Base-by-base conservation (phyloP, 257 asterid species). In the Hygrophila difformis region DNA sequence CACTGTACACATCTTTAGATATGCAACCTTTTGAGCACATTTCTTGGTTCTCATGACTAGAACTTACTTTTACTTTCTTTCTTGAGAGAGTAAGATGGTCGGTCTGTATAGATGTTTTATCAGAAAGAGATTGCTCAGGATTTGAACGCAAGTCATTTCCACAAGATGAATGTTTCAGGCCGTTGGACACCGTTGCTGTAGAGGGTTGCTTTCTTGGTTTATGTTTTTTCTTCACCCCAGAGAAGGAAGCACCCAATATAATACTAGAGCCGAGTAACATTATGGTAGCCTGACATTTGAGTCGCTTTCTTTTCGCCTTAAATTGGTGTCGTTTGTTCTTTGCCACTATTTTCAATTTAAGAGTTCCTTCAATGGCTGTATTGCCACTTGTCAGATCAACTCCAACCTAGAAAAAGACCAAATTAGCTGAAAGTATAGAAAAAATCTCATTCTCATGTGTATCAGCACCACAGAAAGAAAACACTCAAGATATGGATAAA, bases 261-360 rank as follows among this genome's bases (percentile, higher is more conserved):
- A 85, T 61, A 69, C 36, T 66, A 53, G 82, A 74, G 74, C 94
- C 72, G 48, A 82, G 74, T 3, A 64, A 64, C 69, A 55, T 56
- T 38, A 61, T 38, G 44, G 62, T 55, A 42, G 61, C 47, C 3
- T 53, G 77, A 62, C 39, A 44, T 62, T 70, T 82, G 45, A 64
- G 55, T 41, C 50, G 72, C 72, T 68, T 77, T 63, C 51, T 63
- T 45, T 66, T 76, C 15, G 57, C 67, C 51, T 51, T 66, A 48
- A 52, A 62, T 21, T 31, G 59, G 16, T 29, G 18, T 28, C 38
- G 53, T 42, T 50, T 63, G 23, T 44, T 64, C 51, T 47, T 49
- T 20, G 65, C 31, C 61, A 37, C 23, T 45, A 36, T 46, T 61
- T 41, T 29, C 51, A 15, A 41, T 48, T 45, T 49, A 42, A 23